Base-by-base conservation (phyloP, 768 basidiomycete genomes). In the Suillus variegatus region DNA sequence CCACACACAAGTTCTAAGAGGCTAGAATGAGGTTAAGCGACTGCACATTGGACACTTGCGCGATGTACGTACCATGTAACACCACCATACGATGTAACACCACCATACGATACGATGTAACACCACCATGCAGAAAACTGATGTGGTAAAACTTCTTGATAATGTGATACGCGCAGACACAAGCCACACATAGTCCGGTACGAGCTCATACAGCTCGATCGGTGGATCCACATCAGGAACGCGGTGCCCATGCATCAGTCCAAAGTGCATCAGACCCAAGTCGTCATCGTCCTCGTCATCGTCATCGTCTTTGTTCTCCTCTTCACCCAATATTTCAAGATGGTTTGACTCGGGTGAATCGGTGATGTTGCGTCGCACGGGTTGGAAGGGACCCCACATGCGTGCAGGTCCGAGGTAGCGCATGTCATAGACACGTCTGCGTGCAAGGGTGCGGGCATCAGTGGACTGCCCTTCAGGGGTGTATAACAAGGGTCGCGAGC, bases 181-280 rank as follows among this genome's bases (percentile, higher is more conserved):
- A 14, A 87, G 80, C 73, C 79, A 87, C 2, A 76, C 74, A 72
- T 86, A 88, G 68, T 88, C 86, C 0, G 83, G 83, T 18, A 81
- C 67, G 20, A 74, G 72, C 25, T 82, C 75, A 35, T 75, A 71
- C 4, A 73, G 69, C 16, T 66, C 51, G 56, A 62, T 44, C 4
- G 74, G 66, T 7, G 73, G 73, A 28, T 72, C 63, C 0, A 32
- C 13, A 62, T 72, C 70, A 32, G 63, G 62, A 0, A 71, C 71
- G 35, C 40, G 73, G 62, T 36, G 69, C 67, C 28, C 55, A 6
- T 16, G 62, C 63, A 2, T 8, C 32, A 6, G 7, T 51, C 38
- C 67, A 2, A 55, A 55, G 18, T 28, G 60, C 14, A 65, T 28
- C 7, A 61, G 58, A 52, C 41, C 55, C 16, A 47, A 52, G 40